Evolutionary conservation across 768 basidiomycete species (phyloP).

Genomic region (Termitomyces eurrhizus): DNA sequence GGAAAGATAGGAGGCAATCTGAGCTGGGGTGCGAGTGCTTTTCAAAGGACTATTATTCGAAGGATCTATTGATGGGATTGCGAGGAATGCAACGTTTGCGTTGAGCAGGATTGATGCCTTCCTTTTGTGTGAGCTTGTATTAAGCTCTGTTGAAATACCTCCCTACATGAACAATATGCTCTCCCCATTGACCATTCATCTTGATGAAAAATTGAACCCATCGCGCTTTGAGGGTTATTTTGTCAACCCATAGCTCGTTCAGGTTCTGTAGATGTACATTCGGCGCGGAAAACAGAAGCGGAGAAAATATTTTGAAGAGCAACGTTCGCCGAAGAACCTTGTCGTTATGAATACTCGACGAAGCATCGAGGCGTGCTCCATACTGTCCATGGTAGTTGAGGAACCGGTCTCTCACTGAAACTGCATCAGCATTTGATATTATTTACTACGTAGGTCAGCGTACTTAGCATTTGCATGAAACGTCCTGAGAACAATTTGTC

Average conservation of each 20-base stretch:
- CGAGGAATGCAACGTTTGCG: constrained; percentile 48
- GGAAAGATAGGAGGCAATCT: constrained; percentile 43
- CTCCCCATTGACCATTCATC: constrained; percentile 24
- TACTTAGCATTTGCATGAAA: constrained; percentile 1
- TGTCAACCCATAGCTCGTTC: constrained; percentile 46
- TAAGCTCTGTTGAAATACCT: neutral
- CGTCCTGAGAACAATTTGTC: neutral
- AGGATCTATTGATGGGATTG: constrained; percentile 38
- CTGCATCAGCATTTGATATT: neutral
- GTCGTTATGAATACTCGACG: constrained; percentile 19
- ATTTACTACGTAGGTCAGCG: neutral
- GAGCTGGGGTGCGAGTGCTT: constrained; percentile 21
- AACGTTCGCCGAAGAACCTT: constrained; percentile 27
- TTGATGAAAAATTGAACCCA: constrained; percentile 38
- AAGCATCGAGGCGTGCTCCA: constrained; percentile 35
- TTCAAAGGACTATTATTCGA: constrained; percentile 23
- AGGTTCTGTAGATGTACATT: constrained; percentile 36
- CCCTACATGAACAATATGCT: constrained; percentile 20
- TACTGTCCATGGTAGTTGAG: constrained; percentile 41
- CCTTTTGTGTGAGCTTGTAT: constrained; percentile 26
- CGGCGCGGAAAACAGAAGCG: constrained; percentile 42
- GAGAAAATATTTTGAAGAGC: constrained; percentile 40
- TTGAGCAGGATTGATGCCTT: constrained; percentile 48
- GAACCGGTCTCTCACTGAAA: constrained; percentile 23
- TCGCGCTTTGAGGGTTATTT: constrained; percentile 28